These are phyloP conservation scores for Aspergillus piperis DNA, from an alignment of 2,329 filamentous ascomycete species.

Conservation along the genomic window DNA sequence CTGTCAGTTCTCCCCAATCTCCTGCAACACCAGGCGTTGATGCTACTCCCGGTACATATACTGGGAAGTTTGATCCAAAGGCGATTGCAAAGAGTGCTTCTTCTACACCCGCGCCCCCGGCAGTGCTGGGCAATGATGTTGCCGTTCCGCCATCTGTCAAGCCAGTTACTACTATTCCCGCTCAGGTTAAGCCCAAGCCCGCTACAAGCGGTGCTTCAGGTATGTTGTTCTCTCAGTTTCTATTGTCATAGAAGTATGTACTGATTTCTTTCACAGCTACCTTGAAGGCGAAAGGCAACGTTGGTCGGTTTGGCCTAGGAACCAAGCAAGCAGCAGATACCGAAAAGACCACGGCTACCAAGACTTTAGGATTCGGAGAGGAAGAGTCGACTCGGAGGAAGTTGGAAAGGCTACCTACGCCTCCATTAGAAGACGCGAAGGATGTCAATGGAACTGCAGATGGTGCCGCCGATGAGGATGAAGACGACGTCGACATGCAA, in stretches of 20 bases:
- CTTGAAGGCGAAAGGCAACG: constrained; percentile 67
- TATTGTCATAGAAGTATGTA: neutral
- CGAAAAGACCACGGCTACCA: constrained; percentile 69
- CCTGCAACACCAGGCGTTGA: constrained; percentile 51
- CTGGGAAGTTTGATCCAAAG: constrained; percentile 84
- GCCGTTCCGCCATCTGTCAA: constrained; percentile 52
- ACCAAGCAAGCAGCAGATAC: constrained; percentile 65
- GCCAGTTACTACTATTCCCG: constrained; percentile 44
- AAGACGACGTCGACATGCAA: constrained; percentile 72
- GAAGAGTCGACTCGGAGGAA: constrained; percentile 85
- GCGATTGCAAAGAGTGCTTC: constrained; percentile 78
- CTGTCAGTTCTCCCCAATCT: constrained; percentile 54
- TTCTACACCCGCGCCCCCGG: constrained; percentile 56
- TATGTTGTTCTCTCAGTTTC: constrained; percentile 24
- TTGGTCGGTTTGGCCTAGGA: constrained; percentile 80
- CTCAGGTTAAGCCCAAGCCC: constrained; percentile 45
- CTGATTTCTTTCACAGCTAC: constrained; percentile 47
- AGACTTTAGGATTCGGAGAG: constrained; percentile 81
- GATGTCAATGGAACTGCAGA: constrained; percentile 56
- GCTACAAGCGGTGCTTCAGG: constrained; percentile 45
- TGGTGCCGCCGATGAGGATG: constrained; percentile 65
- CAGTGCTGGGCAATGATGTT: constrained; percentile 59
- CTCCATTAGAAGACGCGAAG: constrained; percentile 65
- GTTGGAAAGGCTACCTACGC: constrained; percentile 83
- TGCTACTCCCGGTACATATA: constrained; percentile 60